Evolutionary conservation across 2,329 filamentous ascomycete genomes (phyloP), one percentile per base, ranked within the genome.

Genomic region (Aspergillus sp.): DNA sequence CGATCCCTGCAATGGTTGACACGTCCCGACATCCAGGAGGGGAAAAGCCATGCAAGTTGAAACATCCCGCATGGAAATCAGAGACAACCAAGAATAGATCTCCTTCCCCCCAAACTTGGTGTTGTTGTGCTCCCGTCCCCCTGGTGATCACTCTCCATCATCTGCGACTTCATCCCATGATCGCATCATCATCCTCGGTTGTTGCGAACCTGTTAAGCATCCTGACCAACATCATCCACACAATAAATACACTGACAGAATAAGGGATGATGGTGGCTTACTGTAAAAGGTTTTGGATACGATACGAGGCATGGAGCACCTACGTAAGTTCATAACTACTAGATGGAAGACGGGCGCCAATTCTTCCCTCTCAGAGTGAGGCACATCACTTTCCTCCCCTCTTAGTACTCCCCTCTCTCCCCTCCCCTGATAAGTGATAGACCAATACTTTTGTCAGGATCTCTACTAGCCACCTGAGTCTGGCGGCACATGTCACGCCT

Each of bases 1-100:
- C 50, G 58, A 61, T 63, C 63, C 63, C 53, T 65, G 61, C 56
- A 56, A 64, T 60, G 50, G 52, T 65, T 64, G 62, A 65, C 63
- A 64, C 52, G 59, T 64, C 59, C 57, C 55, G 52, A 55, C 53
- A 50, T 32, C 53, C 30, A 45, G 23, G 39, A 47, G 53, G 39
- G 39, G 53, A 25, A n/a, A 23, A 52, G 52, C 58, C 39, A 54
- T 52, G 48, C 25, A 57, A 45, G 25, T 9, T 54, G 55, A 54
- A 60, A 63, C 45, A 56, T 47, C 48, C 48, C 43, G 23, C 38
- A 51, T 59, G 19, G 54, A 53, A 50, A 25, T 28, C 41, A 55
- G 23, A 55, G 53, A 55, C 53, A 47, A 47, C 53, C 53, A 55
- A 55, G 49, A 38, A 50, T 45, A 50, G 57, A 55, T 43, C 32